These are phyloP conservation scores for Xylariaceae sp. DNA, from an alignment of 2,329 filamentous ascomycete species.

Conservation along the genomic window DNA sequence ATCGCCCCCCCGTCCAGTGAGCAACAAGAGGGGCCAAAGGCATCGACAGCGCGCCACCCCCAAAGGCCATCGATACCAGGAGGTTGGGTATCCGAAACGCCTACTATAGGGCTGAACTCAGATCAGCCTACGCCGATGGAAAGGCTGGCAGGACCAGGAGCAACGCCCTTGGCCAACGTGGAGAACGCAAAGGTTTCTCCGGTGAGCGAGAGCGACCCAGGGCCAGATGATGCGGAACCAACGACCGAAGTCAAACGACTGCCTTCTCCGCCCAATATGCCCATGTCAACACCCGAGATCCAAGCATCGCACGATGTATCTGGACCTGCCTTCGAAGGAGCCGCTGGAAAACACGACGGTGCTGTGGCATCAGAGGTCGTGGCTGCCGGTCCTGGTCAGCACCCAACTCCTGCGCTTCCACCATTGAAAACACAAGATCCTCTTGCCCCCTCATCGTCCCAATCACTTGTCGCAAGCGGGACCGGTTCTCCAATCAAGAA, in stretches of 20 bases:
- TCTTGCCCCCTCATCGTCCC: slow-evolving; percentile 5
- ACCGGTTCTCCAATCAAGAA: slow-evolving; percentile 4
- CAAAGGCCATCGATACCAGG: slow-evolving; percentile 25
- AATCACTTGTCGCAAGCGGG: slow-evolving; percentile 6
- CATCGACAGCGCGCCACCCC: not conserved
- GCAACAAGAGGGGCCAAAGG: slow-evolving; percentile 1
- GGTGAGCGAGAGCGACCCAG: slow-evolving; percentile 11
- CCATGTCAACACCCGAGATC: slow-evolving; percentile 5
- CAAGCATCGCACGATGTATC: slow-evolving; percentile 4
- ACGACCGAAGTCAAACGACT: slow-evolving; percentile 17
- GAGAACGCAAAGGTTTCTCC: slow-evolving; percentile 13
- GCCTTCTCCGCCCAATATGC: slow-evolving; percentile 11
- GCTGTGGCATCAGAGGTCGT: slow-evolving; percentile 16
- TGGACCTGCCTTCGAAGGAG: slow-evolving; percentile 9
- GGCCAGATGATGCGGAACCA: slow-evolving; percentile 15
- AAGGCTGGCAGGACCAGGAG: slow-evolving; percentile 7
- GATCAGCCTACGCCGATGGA: slow-evolving; percentile 19
- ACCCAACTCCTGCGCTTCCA: slow-evolving; percentile 18
- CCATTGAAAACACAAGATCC: slow-evolving; percentile 19
- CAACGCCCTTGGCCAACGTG: slow-evolving; percentile 9
- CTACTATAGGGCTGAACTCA: slow-evolving; percentile 12
- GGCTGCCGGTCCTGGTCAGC: slow-evolving; percentile 12
- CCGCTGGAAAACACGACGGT: slow-evolving; percentile 19
- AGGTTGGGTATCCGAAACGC: slow-evolving; percentile 26
- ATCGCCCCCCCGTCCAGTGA: slow-evolving; percentile 8